Conservation (phyloP, 2,329 filamentous ascomycete genomes). For the Pseudopyricularia javanii region DNA sequence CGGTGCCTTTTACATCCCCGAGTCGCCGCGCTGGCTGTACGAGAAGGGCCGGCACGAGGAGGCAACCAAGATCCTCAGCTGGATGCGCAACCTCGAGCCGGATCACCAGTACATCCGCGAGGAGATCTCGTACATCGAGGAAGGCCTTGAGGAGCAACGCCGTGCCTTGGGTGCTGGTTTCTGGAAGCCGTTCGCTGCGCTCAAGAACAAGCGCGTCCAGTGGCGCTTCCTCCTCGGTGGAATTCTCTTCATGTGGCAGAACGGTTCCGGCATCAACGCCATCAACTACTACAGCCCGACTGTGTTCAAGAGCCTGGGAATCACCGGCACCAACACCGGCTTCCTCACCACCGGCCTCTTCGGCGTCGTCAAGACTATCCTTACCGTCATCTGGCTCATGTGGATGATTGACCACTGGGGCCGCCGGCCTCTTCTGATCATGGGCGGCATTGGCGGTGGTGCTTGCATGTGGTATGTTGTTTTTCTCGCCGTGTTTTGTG, state of each 20-base stretch:
- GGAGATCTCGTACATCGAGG: conserved; percentile 59
- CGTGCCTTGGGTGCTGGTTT: conserved; percentile 56
- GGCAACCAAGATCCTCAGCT: conserved; percentile 46
- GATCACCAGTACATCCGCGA: conserved; percentile 58
- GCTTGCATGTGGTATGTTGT: background rate
- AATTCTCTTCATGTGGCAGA: conserved; percentile 70
- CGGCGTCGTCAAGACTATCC: conserved; percentile 60
- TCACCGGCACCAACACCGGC: conserved; percentile 28
- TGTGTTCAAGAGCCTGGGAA: conserved; percentile 45
- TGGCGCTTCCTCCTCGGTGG: conserved; percentile 64
- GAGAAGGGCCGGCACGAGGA: conserved; percentile 46
- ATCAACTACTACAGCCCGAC: conserved; percentile 66
- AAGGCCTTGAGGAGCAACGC: conserved; percentile 53
- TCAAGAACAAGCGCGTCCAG: conserved; percentile 43
- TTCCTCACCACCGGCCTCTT: conserved; percentile 61
- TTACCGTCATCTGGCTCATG: conserved; percentile 59
- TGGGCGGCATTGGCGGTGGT: conserved; percentile 42
- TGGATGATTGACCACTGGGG: conserved; percentile 51
- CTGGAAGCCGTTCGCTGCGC: conserved; percentile 57
- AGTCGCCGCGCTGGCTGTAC: conserved; percentile 61
- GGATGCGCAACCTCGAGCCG: conserved; percentile 46
- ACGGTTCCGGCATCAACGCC: conserved; percentile 64
- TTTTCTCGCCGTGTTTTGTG: background rate
- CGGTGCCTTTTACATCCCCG: conserved; percentile 46
- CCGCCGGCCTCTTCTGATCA: conserved; percentile 47